phyloP scores from a whole-genome alignment of 352 stramenopile species.

The Phytophthora crassamura region DNA sequence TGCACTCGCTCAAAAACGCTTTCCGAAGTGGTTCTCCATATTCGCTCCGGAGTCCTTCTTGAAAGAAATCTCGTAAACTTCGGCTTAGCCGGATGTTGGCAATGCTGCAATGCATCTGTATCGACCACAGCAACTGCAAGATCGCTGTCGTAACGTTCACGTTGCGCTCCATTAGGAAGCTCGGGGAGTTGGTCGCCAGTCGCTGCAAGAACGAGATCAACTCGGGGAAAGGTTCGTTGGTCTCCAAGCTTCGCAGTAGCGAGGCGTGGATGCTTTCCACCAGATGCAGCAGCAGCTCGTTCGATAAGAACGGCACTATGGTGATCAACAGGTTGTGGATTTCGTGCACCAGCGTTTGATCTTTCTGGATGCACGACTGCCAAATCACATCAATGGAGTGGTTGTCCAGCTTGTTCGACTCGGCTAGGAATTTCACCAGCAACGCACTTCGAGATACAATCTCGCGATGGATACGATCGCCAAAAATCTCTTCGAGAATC shows the following conservation, averaged over 20 bases:
- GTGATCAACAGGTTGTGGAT: conserved; percentile 84
- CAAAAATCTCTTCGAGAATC: conserved; percentile 89
- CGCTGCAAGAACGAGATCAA: conserved; percentile 85
- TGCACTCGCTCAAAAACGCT: conserved; percentile 74
- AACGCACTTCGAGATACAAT: conserved; percentile 84
- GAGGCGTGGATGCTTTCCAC: conserved; percentile 72
- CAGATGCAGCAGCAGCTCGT: conserved; percentile 73
- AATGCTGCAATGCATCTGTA: conserved; percentile 78
- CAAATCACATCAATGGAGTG: conserved; percentile 79
- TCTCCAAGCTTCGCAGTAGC: conserved; percentile 53
- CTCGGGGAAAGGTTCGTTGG: conserved; percentile 71
- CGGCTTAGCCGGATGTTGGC: conserved; percentile 65
- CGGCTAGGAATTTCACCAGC: conserved; percentile 86
- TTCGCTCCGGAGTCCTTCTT: conserved; percentile 78
- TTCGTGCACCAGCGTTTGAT: conserved; percentile 82
- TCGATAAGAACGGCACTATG: conserved; percentile 78
- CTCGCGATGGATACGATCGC: conserved; percentile 89
- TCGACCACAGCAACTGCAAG: conserved; percentile 83
- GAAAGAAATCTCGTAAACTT: conserved; percentile 81
- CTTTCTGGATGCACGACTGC: conserved; percentile 84
- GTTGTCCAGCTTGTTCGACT: conserved; percentile 78
- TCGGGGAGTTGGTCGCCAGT: conserved; percentile 65
- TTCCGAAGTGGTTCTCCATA: conserved; percentile 73
- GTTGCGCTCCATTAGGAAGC: conserved; percentile 77
- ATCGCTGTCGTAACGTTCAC: conserved; percentile 69